These are phyloP conservation scores for Microbotryum violaceum DNA, from an alignment of 1,284 basidiomycete genomes.

Conservation along the genomic window DNA sequence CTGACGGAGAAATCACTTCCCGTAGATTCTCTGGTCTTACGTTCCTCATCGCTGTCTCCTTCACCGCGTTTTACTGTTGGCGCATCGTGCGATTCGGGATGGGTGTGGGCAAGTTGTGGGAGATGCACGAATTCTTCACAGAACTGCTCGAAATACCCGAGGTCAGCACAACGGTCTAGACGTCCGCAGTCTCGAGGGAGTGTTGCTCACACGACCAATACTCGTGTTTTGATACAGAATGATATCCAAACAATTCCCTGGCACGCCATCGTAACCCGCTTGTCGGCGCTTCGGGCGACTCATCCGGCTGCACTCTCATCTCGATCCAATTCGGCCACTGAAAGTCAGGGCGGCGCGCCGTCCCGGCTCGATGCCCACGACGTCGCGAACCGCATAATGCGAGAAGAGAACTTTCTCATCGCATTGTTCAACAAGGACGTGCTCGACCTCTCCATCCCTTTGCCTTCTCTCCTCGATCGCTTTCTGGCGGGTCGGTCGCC, in stretches of 20 bases:
- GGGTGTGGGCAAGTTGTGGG: slow-evolving; percentile 62
- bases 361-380: slow-evolving; percentile 89
- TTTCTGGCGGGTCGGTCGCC: slow-evolving; percentile 41
- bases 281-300: slow-evolving; percentile 43
- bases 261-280: slow-evolving; percentile 85
- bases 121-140: slow-evolving; percentile 82
- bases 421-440: slow-evolving; percentile 96
- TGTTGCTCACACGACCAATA: background rate
- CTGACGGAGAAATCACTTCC: background rate
- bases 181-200: background rate
- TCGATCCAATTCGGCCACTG: slow-evolving; percentile 32
- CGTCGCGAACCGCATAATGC: slow-evolving; percentile 89
- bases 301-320: slow-evolving; percentile 35
- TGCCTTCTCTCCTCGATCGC: slow-evolving; percentile 48
- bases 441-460: slow-evolving; percentile 71
- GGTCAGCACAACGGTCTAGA: slow-evolving; percentile 38
- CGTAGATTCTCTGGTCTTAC: slow-evolving; percentile 68
- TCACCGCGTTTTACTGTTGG: slow-evolving; percentile 67
- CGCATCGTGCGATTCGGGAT: slow-evolving; percentile 48
- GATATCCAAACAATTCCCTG: slow-evolving; percentile 97
- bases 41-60: slow-evolving; percentile 65
- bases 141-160: slow-evolving; percentile 53
- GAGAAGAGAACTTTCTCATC: slow-evolving; percentile 96
- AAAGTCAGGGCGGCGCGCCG: slow-evolving; percentile 45
- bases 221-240: slow-evolving; percentile 52